Conservation (phyloP, 2,329 filamentous ascomycete species). For the Venturia asperata region DNA sequence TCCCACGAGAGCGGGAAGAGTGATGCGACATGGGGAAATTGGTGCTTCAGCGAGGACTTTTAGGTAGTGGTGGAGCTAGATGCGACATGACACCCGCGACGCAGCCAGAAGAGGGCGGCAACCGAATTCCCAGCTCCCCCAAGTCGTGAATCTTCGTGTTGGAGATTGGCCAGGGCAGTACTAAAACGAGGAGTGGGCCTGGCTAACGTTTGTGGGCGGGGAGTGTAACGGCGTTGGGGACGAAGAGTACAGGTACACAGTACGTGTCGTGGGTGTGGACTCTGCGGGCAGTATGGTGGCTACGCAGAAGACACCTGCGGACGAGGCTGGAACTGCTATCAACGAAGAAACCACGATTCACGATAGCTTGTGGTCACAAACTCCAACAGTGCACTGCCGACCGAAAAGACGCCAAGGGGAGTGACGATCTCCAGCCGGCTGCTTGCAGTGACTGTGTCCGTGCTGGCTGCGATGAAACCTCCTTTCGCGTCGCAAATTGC, state of each 20-base stretch:
- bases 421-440: slow-evolving; percentile 1
- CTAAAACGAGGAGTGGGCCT: background rate
- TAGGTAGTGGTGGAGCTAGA: background rate
- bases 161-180: background rate
- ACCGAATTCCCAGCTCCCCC: background rate
- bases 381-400: background rate
- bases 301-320: background rate
- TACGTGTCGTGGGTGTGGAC: background rate
- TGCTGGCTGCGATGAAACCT: slow-evolving; percentile 9
- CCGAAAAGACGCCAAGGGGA: background rate
- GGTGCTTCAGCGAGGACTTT: background rate
- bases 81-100: slow-evolving; percentile 7
- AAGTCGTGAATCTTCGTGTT: background rate
- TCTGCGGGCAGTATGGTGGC: background rate
- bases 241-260: background rate
- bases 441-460: background rate
- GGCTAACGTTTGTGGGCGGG: background rate
- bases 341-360: background rate
- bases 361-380: background rate
- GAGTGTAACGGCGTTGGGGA: background rate
- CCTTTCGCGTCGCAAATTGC: slow-evolving; percentile 2
- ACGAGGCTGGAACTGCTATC: background rate
- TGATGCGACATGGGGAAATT: slow-evolving; percentile 25
- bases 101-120: slow-evolving; percentile 9
- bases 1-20: slow-evolving; percentile 27